A percentile compares a stretch with the other conserved stretches of the same genome.
Conservation (phyloP, 192 early-diverging fungal species). For the Radiomyces spectabilis region DNA sequence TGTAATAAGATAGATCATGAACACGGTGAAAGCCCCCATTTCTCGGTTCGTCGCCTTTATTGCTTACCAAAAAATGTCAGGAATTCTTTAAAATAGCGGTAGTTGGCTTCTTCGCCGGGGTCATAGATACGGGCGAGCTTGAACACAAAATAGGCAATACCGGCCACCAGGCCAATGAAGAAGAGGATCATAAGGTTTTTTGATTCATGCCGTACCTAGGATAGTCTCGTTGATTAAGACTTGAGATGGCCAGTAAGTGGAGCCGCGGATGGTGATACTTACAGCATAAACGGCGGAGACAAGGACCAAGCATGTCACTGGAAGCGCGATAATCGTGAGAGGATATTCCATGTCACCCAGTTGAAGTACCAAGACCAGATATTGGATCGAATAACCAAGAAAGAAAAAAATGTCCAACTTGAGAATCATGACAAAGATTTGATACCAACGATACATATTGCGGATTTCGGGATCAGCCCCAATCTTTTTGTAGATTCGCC, state of each 20-base stretch:
- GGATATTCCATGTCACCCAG: slow-evolving; percentile 39
- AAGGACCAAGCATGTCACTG: slow-evolving; percentile 50
- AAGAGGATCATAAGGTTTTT: slow-evolving; percentile 50
- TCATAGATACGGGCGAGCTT: slow-evolving; percentile 58
- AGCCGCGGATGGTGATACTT: neutral
- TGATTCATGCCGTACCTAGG: slow-evolving; percentile 56
- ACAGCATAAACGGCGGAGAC: slow-evolving; percentile 60
- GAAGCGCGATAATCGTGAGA: slow-evolving; percentile 47
- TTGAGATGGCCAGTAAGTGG: neutral
- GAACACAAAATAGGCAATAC: slow-evolving; percentile 60
- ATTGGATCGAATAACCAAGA: slow-evolving; percentile 62
- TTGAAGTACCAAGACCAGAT: slow-evolving; percentile 46
- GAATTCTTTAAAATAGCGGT: slow-evolving; percentile 43
- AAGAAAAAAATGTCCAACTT: slow-evolving; percentile 86
- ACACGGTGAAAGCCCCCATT: no score
- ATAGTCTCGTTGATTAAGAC: neutral
- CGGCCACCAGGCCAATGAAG: slow-evolving; percentile 50
- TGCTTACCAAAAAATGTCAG: slow-evolving; percentile 66
- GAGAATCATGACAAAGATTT: slow-evolving; percentile 71
- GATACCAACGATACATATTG: slow-evolving; percentile 61
- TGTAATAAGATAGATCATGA: neutral
- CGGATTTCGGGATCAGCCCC: slow-evolving; percentile 53
- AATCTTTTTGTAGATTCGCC: slow-evolving; percentile 58
- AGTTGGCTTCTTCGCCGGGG: slow-evolving; percentile 30
- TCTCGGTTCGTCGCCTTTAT: no score